These are phyloP conservation scores for Haplosporangium sp. DNA, from an alignment of 371 early-diverging fungal genomes.

Conservation along the genomic window DNA sequence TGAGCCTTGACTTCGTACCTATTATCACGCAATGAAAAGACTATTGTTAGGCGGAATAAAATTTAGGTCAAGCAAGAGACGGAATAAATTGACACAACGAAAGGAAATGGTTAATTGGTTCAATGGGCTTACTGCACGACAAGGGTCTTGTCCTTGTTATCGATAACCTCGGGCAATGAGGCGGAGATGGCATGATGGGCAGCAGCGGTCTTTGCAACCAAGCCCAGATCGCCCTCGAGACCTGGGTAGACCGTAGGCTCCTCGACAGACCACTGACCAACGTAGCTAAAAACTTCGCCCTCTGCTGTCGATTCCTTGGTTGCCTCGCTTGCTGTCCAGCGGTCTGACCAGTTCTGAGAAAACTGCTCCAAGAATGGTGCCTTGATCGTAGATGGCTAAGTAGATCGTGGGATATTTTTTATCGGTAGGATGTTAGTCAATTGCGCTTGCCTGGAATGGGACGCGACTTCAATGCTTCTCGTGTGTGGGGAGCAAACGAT, in stretches of 20 bases:
- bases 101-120: constrained; percentile 49
- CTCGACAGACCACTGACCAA: constrained; percentile 83
- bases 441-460: too few relatives aligned
- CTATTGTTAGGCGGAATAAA: too few relatives aligned
- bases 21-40: neutral
- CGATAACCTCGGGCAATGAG: constrained; percentile 77
- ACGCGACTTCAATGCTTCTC: too few relatives aligned
- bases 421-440: too few relatives aligned
- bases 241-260: constrained; percentile 65
- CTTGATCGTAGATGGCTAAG: constrained; percentile 56
- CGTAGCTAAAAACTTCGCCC: constrained; percentile 68
- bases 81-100: constrained; percentile 39
- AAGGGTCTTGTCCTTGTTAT: constrained; percentile 82
- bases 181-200: constrained; percentile 86
- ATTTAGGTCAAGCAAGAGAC: too few relatives aligned
- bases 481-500: too few relatives aligned
- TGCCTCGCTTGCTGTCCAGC: constrained; percentile 77
- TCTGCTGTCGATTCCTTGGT: constrained; percentile 65
- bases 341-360: constrained; percentile 58
- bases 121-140: constrained; percentile 77
- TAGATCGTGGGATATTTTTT: constrained; percentile 8
- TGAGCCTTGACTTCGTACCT: constrained; percentile 93
- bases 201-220: constrained; percentile 81
- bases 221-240: constrained; percentile 71
- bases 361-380: constrained; percentile 85